Percentiles rank a stretch among this genome's conserved stretches.
phyloP scores from a whole-genome alignment of 306 rosid genomes.

The Astragalus glycyphyllos region DNA sequence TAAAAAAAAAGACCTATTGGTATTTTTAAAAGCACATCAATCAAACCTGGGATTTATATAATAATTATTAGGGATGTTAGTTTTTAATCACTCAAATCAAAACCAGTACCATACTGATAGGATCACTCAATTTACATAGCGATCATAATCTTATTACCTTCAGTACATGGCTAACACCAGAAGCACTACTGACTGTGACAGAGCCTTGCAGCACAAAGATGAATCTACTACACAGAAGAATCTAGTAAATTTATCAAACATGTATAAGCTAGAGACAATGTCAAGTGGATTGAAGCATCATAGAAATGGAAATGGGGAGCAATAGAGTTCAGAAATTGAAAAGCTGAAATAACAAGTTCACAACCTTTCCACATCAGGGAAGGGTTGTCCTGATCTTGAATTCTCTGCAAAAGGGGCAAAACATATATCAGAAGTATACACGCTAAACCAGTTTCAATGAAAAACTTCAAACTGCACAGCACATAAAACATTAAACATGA shows the following conservation, averaged over 20 bases:
- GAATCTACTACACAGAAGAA: conserved; percentile 71
- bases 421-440: conserved; percentile 42
- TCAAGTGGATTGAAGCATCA: conserved; percentile 19
- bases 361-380: conserved; percentile 83
- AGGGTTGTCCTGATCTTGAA: conserved; percentile 71
- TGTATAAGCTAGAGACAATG: conserved; percentile 26
- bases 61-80: neutral
- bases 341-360: conserved; percentile 24
- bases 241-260: conserved; percentile 34
- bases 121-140: conserved; percentile 26
- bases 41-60: conserved; percentile 11
- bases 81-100: conserved; percentile 12
- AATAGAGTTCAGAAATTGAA: conserved; percentile 37
- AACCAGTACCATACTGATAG: conserved; percentile 37
- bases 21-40: neutral
- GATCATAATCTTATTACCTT: conserved; percentile 53
- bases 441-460: conserved; percentile 1
- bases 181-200: conserved; percentile 54
- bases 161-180: conserved; percentile 53
- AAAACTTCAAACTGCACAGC: conserved; percentile 19
- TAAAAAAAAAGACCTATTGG: too few relatives aligned
- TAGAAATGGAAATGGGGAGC: conserved; percentile 1
- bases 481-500: conserved; percentile 5
- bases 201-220: conserved; percentile 88
- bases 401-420: conserved; percentile 57